Evolutionary conservation across 805 yeast genomes (phyloP), one percentile per base, ranked within the genome.

Genomic region (Lipomyces chichibuensis): DNA sequence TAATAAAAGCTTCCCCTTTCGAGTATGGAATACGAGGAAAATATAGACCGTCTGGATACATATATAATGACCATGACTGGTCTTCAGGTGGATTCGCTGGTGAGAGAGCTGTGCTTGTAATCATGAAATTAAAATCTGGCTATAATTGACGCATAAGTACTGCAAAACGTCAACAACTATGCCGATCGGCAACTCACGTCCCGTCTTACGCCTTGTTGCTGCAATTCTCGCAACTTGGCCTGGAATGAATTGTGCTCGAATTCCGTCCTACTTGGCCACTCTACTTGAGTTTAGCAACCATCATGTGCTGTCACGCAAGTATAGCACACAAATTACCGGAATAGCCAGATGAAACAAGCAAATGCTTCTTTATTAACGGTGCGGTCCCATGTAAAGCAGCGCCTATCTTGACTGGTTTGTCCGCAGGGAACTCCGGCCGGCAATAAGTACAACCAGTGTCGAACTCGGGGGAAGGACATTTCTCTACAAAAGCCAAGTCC

Each of bases 391-490:
- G 75, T 20, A 88, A 74, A 49, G 80, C 59, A 75, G 78, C 4
- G 71, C 71, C 59, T 69, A 74, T 69, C 84, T 82, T 53, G 84
- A 81, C 51, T 76, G 84, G 65, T 81, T 80, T 57, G 75, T 79
- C 7, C 68, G 69, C 1, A 87, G 89, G 65, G 83, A 80, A 70
- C 37, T 72, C 71, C 6, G 84, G 82, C 54, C 76, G 72, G 71
- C 92, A 89, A 67, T 75, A 78, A 0, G 91, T 87, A 73, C 91
- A 87, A 0, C 90, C 90, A 0, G 89, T 85, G 67, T 87, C 88
- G 59, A 76, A 77, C 7, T 57, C 67, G 1, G 90, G 88, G 8
- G 74, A 73, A 0, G 90, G 89, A 70, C 89, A 86, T 55, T 66
- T 67, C 0, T 65, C 71, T 2, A 71, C 69, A 52, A 69, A 71